Evolutionary conservation across 805 yeast genomes (phyloP), one percentile per base, ranked within the genome.

Genomic region (Clavispora phyllophila): DNA sequence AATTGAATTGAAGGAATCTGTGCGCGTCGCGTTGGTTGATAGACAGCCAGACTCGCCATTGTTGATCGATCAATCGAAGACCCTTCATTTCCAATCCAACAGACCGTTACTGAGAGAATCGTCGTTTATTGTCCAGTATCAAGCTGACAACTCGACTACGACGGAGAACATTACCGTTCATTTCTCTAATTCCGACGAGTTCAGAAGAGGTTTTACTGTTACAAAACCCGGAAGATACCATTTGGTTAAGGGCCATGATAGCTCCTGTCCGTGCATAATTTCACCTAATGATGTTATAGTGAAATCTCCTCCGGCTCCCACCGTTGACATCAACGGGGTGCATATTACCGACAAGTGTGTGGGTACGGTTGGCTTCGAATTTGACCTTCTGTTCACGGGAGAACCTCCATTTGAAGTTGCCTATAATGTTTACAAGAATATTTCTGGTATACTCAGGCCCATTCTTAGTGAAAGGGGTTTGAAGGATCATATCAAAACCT

Each of bases 311-410:
- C 37, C 34, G 4, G 78, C 76, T 3, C 70, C 74, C 1, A 43
- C 38, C 2, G 65, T 73, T 15, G 56, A 57, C 2, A 70, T 78
- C 13, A 36, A 51, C 2, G 79, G 88, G 1, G 68, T 68, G 12
- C 79, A 91, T 3, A 79, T 91, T 2, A 70, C 79, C 20, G 98
- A 91, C 55, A 78, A 84, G 38, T 93, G 99, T 66, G 85, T 93
- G 24, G 99, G 99, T 0, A 87, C 89, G 36, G 82, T 88, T 8
- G 99, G 97, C 0, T 78, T 72, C 51, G 68, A 69, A 19, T 79
- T 89, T 45, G 86, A 82, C 39, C 70, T 90, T 44, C 62, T 73
- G 0, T 70, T 84, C 40, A 66, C 75, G 5, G 98, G 99, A 14
- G 77, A 81, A 23, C 85, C 96, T 0, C 97, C 98, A 1, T 93